Evolutionary conservation across 2,329 filamentous ascomycete genomes (phyloP).

Genomic region (Monilinia polystroma): DNA sequence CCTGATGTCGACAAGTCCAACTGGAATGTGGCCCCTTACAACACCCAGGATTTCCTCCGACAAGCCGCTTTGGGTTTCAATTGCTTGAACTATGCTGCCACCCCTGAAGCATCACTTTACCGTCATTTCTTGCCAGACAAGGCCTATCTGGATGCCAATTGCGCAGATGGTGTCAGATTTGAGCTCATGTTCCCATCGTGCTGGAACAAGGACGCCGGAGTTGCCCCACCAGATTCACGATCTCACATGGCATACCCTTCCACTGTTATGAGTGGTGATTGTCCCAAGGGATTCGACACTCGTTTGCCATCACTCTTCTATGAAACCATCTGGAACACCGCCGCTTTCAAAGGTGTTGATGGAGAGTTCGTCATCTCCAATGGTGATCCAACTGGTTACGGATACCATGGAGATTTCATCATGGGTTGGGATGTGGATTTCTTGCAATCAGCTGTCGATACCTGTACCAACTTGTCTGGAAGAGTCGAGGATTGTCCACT

Average conservation of each 20-base stretch:
- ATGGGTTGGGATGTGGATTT: slow-evolving; percentile 71
- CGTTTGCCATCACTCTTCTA: slow-evolving; percentile 76
- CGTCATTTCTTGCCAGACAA: slow-evolving; percentile 83
- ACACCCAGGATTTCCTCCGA: slow-evolving; percentile 63
- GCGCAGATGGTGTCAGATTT: slow-evolving; percentile 75
- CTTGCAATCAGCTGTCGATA: slow-evolving; percentile 69
- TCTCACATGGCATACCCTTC: slow-evolving; percentile 76
- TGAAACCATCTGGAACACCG: slow-evolving; percentile 81
- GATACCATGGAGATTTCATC: slow-evolving; percentile 80
- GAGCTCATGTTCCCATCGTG: slow-evolving; percentile 89
- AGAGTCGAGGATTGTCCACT: slow-evolving; percentile 70
- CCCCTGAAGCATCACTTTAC: slow-evolving; percentile 60
- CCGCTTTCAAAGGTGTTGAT: slow-evolving; percentile 57
- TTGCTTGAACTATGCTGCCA: slow-evolving; percentile 75
- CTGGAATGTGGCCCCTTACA: slow-evolving; percentile 60
- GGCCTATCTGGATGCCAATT: slow-evolving; percentile 75
- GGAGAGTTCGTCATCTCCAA: slow-evolving; percentile 76
- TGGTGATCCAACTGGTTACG: slow-evolving; percentile 74
- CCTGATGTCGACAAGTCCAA: slow-evolving; percentile 65
- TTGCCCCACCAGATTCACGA: slow-evolving; percentile 53
- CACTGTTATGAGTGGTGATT: slow-evolving; percentile 72
- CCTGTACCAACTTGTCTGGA: slow-evolving; percentile 71
- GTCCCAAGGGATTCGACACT: slow-evolving; percentile 65
- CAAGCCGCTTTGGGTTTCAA: slow-evolving; percentile 93
- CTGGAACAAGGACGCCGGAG: slow-evolving; percentile 70